Percentiles rank a stretch among this genome's conserved stretches.
Conservation (phyloP, 1,139 yeast genomes). For the Groenewaldozyma auringiensis region DNA sequence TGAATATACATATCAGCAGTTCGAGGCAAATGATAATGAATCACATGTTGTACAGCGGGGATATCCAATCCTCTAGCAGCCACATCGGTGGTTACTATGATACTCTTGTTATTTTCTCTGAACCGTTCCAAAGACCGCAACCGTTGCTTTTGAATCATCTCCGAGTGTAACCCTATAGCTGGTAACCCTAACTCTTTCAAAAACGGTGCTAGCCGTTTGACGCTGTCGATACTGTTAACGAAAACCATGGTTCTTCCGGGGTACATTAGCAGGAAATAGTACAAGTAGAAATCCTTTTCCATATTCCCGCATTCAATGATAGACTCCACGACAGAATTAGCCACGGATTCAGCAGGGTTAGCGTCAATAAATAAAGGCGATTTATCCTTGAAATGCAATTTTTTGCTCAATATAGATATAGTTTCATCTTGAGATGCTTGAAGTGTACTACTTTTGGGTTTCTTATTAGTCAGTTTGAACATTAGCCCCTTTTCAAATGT, state of each 20-base stretch:
- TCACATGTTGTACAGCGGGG: constrained; percentile 84
- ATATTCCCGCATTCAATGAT: constrained; percentile 84
- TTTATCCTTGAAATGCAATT: constrained; percentile 30
- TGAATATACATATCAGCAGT: constrained; percentile 93
- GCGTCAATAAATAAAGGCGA: constrained; percentile 65
- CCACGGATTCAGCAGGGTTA: constrained; percentile 77
- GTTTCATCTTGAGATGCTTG: constrained; percentile 31
- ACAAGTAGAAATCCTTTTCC: constrained; percentile 84
- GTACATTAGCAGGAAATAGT: constrained; percentile 77
- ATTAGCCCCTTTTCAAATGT: constrained; percentile 83
- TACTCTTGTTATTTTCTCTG: constrained; percentile 43
- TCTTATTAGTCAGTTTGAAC: constrained; percentile 52
- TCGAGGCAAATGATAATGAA: constrained; percentile 92
- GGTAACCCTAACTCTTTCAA: constrained; percentile 63
- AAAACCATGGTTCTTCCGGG: constrained; percentile 89
- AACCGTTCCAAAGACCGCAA: constrained; percentile 69
- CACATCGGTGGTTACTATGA: constrained; percentile 89
- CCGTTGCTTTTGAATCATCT: constrained; percentile 93
- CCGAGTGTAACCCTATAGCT: constrained; percentile 79
- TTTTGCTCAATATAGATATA: constrained; percentile 30
- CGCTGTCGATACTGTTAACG: constrained; percentile 91
- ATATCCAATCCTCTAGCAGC: constrained; percentile 98
- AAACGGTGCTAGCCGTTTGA: constrained; percentile 73
- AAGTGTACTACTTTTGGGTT: constrained; percentile 24
- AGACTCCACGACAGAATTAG: constrained; percentile 72